A percentile compares a stretch with the other conserved stretches of the same genome.
Evolutionary conservation across 352 stramenopile genomes (phyloP).

Genomic region (Phytopythium aichiense): DNA sequence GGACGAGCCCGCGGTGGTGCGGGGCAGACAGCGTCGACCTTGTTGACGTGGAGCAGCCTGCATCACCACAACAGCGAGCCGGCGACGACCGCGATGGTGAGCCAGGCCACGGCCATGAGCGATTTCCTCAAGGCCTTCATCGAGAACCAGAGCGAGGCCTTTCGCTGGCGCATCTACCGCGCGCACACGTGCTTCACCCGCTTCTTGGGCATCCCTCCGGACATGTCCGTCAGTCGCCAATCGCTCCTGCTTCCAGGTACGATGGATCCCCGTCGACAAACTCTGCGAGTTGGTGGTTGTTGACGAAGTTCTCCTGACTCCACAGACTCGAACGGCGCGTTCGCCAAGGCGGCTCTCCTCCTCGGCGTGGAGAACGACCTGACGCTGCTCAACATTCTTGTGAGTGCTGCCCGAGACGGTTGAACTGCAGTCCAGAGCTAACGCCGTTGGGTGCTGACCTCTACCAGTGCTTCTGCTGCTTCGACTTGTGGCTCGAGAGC

Average conservation of each 20-base stretch:
- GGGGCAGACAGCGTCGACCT: not conserved
- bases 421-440: not conserved
- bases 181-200: conserved; percentile 67
- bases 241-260: conserved; percentile 64
- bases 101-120: conserved; percentile 45
- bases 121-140: conserved; percentile 84
- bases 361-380: conserved; percentile 85
- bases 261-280: not conserved
- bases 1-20: not conserved
- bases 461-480: conserved; percentile 56
- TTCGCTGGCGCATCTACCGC: conserved; percentile 74
- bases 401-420: conserved; percentile 19
- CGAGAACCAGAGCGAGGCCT: conserved; percentile 76
- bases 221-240: conserved; percentile 65
- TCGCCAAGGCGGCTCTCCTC: conserved; percentile 53
- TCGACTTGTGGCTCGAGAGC: conserved; percentile 64
- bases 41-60: conserved; percentile 3
- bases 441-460: not conserved
- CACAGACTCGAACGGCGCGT: conserved; percentile 49
- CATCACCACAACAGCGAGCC: conserved; percentile 2
- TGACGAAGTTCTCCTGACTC: not conserved
- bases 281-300: not conserved
- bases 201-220: conserved; percentile 66
- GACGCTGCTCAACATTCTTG: conserved; percentile 85
- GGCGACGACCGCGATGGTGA: conserved; percentile 48